Evolutionary conservation across 805 yeast genomes (phyloP).

Genomic region (Cyberlindnera petersonii): DNA sequence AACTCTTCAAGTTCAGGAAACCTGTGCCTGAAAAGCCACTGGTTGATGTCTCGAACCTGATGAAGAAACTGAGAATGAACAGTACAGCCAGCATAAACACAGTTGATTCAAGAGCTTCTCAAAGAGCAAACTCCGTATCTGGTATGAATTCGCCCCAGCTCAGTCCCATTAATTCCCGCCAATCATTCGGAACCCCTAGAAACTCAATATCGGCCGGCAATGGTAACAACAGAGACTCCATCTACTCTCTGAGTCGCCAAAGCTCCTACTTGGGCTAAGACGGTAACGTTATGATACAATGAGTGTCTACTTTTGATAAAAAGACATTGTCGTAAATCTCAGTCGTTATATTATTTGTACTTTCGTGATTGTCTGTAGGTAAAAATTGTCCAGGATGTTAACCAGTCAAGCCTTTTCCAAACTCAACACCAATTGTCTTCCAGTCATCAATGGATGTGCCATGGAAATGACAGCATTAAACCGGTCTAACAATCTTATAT

Average conservation of each 20-base stretch:
- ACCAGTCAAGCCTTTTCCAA: slow-evolving; percentile 26
- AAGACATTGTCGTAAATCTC: too few species aligned
- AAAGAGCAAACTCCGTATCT: slow-evolving; percentile 15
- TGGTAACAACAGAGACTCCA: slow-evolving; percentile 18
- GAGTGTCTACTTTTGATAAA: too few species aligned
- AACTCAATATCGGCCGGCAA: slow-evolving; percentile 19
- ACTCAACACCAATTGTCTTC: slow-evolving; percentile 55
- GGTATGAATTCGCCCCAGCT: slow-evolving; percentile 24
- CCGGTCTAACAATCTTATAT: slow-evolving; percentile 44
- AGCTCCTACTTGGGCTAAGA: slow-evolving; percentile 10
- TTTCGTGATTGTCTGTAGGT: too few species aligned
- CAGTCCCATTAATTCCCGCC: slow-evolving; percentile 29
- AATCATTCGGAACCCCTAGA: slow-evolving; percentile 27
- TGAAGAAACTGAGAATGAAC: slow-evolving; percentile 35
- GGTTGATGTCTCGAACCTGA: slow-evolving; percentile 37
- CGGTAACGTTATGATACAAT: too few species aligned
- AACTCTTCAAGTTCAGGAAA: slow-evolving; percentile 34
- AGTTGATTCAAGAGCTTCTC: slow-evolving; percentile 17
- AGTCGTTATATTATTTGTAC: too few species aligned
- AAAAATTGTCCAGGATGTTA: too few species aligned
- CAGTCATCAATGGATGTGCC: slow-evolving; percentile 64
- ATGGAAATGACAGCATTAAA: slow-evolving; percentile 40
- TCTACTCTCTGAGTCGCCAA: slow-evolving; percentile 20
- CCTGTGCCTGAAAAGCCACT: slow-evolving; percentile 39
- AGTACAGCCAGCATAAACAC: slow-evolving; percentile 25